Evolutionary conservation across 2,329 filamentous ascomycete genomes (phyloP).

Genomic region (Diplodia mutila): DNA sequence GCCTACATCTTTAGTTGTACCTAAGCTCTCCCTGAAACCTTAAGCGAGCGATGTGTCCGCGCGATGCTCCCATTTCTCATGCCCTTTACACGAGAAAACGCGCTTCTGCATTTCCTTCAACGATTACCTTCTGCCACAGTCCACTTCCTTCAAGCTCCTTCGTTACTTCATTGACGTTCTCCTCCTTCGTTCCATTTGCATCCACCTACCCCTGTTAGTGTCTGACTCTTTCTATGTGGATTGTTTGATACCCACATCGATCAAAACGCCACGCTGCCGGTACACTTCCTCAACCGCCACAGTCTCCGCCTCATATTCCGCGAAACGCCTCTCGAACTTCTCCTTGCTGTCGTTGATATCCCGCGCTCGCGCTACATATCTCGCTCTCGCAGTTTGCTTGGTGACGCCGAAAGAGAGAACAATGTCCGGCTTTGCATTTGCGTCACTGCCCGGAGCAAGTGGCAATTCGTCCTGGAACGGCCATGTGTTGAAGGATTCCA

Average conservation of each 20-base stretch:
- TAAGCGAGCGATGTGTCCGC: too few relatives aligned
- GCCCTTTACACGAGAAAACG: background rate
- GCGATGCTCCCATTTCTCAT: background rate
- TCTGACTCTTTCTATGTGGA: background rate
- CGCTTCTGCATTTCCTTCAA: background rate
- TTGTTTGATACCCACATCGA: background rate
- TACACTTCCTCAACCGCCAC: background rate
- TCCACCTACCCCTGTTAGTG: background rate
- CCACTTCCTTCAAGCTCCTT: background rate
- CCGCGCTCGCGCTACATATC: background rate
- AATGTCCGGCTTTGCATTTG: constrained; percentile 6
- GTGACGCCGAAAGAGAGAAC: background rate
- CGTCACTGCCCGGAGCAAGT: background rate
- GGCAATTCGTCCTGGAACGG: background rate
- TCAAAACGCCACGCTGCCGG: background rate
- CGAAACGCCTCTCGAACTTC: constrained; percentile 14
- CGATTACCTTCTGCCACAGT: background rate
- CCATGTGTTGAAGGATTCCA: background rate
- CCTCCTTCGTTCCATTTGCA: constrained; percentile 11
- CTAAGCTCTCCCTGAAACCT: too few relatives aligned
- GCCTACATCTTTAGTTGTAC: too few relatives aligned
- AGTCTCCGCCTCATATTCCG: background rate
- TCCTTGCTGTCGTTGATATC: constrained; percentile 9
- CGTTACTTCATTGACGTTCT: background rate
- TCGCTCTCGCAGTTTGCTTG: background rate